These are phyloP conservation scores for Pythium graminicola DNA, from an alignment of 352 stramenopile species.

Conservation along the genomic window DNA sequence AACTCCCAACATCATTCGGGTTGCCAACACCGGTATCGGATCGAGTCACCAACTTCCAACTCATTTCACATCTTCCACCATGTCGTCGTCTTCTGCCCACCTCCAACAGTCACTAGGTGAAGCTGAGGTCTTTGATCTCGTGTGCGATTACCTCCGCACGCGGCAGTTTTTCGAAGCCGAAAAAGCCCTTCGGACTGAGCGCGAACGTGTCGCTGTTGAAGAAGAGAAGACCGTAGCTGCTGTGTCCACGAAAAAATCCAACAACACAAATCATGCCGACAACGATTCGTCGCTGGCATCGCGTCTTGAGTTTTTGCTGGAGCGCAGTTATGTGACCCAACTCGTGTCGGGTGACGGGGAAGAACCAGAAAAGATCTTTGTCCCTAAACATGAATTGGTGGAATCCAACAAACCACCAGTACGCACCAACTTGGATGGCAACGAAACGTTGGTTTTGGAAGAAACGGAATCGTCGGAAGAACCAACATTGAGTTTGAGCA, in stretches of 20 bases:
- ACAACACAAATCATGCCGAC: conserved; percentile 33
- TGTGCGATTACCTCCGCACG: conserved; percentile 83
- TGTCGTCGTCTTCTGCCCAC: conserved; percentile 44
- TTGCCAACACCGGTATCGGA: not conserved
- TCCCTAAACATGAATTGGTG: conserved; percentile 52
- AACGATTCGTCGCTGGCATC: conserved; percentile 37
- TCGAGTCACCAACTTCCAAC: not conserved
- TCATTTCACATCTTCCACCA: not conserved
- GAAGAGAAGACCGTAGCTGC: conserved; percentile 4
- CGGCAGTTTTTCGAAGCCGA: conserved; percentile 84
- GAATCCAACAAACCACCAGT: conserved; percentile 26
- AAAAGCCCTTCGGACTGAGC: conserved; percentile 61
- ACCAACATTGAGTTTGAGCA: conserved; percentile 61
- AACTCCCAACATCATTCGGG: not conserved
- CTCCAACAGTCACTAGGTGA: conserved; percentile 77
- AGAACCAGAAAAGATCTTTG: conserved; percentile 72
- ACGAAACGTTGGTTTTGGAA: conserved; percentile 35
- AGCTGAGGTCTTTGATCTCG: conserved; percentile 82
- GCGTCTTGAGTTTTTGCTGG: conserved; percentile 70
- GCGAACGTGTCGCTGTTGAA: conserved; percentile 34
- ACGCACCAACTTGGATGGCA: conserved; percentile 69
- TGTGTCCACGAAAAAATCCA: not conserved
- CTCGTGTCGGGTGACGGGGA: conserved; percentile 63
- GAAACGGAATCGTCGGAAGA: conserved; percentile 24
- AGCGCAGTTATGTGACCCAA: conserved; percentile 81